Conservation (phyloP, 2,329 filamentous ascomycete genomes). For the Pyricularia sp. region DNA sequence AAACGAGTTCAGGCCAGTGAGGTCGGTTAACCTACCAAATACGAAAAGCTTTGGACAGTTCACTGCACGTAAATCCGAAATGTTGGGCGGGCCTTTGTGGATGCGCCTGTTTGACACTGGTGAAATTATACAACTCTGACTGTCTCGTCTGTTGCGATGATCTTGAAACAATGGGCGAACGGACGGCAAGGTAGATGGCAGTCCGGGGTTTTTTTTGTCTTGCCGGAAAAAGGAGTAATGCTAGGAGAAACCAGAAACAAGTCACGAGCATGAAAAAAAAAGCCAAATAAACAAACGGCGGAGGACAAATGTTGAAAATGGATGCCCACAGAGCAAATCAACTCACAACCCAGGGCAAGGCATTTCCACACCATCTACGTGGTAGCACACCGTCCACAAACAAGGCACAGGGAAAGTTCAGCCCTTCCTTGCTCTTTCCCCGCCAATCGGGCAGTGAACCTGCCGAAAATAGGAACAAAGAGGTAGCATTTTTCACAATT, state of each 20-base stretch:
- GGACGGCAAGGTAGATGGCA: neutral
- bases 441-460: neutral
- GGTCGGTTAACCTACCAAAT: neutral
- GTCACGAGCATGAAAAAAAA: neutral
- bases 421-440: neutral
- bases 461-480: neutral
- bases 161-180: neutral
- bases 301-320: neutral
- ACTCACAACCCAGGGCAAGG: too few species aligned
- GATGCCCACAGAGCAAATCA: neutral
- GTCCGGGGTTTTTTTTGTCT: neutral
- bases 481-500: neutral
- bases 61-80: neutral
- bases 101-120: too few species aligned
- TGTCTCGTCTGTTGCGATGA: neutral
- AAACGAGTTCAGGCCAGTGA: neutral
- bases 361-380: too few species aligned
- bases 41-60: neutral
- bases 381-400: neutral
- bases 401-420: neutral
- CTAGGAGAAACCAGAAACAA: neutral
- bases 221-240: neutral
- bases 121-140: neutral
- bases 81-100: too few species aligned
- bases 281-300: neutral